Conservation (phyloP, 1,284 basidiomycete species). For the Wolfiporia cocos region DNA sequence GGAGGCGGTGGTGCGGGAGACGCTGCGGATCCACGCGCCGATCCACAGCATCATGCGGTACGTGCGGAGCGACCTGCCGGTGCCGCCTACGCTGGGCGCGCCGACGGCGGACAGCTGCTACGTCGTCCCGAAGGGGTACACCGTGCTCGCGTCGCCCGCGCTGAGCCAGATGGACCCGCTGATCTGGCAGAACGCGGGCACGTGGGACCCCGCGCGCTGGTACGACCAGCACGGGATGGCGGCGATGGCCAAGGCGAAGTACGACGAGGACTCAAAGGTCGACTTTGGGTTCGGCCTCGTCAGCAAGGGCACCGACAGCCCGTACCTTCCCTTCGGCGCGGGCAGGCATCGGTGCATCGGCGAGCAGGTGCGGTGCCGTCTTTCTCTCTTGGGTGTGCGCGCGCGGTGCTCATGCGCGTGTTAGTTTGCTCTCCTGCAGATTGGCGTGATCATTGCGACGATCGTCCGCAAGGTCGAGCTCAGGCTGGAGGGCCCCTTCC, state of each 20-base stretch:
- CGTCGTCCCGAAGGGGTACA: slow-evolving; percentile 90
- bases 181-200: slow-evolving; percentile 72
- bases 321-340: slow-evolving; percentile 96
- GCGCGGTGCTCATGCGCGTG: slow-evolving; percentile 5
- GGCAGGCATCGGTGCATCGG: slow-evolving; percentile 94
- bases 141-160: slow-evolving; percentile 86
- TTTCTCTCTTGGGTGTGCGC: background rate
- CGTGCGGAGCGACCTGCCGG: slow-evolving; percentile 78
- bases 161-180: slow-evolving; percentile 85
- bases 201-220: slow-evolving; percentile 87
- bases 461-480: slow-evolving; percentile 78
- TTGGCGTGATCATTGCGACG: slow-evolving; percentile 80
- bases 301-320: slow-evolving; percentile 87
- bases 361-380: slow-evolving; percentile 60
- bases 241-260: slow-evolving; percentile 67
- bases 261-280: slow-evolving; percentile 83
- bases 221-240: slow-evolving; percentile 74
- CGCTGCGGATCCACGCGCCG: slow-evolving; percentile 87
- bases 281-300: slow-evolving; percentile 96
- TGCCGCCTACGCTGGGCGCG: slow-evolving; percentile 77
- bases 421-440: slow-evolving; percentile 89
- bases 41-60: slow-evolving; percentile 92
- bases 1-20: slow-evolving; percentile 90
- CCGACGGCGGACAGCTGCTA: slow-evolving; percentile 71
- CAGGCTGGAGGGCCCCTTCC: slow-evolving; percentile 62